These are phyloP conservation scores for Teunomyces gatunensis DNA, from an alignment of 805 yeast species.

Conservation along the genomic window DNA sequence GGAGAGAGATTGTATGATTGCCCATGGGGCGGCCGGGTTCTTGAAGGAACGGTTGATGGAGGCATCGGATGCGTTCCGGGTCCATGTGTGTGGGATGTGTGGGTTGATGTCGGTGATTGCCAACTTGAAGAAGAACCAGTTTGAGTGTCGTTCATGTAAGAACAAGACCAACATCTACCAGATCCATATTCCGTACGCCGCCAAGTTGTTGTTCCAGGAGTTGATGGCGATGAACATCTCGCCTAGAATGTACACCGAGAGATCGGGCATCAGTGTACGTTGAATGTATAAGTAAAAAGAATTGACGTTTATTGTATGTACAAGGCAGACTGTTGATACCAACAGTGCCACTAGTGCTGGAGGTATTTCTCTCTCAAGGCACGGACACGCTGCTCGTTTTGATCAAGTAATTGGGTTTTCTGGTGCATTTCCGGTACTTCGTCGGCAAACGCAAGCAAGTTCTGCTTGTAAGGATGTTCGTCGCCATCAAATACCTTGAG, in stretches of 20 bases:
- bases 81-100: slow-evolving; percentile 96
- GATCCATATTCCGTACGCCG: slow-evolving; percentile 97
- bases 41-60: slow-evolving; percentile 97
- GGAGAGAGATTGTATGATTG: slow-evolving; percentile 99
- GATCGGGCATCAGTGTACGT: slow-evolving; percentile 56
- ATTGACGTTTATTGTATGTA: slow-evolving; percentile 2
- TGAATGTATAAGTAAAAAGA: slow-evolving; percentile 13
- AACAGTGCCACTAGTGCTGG: slow-evolving; percentile 13
- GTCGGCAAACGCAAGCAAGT: slow-evolving; percentile 82
- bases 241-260: slow-evolving; percentile 94
- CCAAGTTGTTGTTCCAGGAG: slow-evolving; percentile 96
- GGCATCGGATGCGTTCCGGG: slow-evolving; percentile 98
- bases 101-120: slow-evolving; percentile 98
- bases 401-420: slow-evolving; percentile 40
- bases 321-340: no score
- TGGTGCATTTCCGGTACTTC: slow-evolving; percentile 55
- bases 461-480: slow-evolving; percentile 80
- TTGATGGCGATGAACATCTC: slow-evolving; percentile 99
- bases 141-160: slow-evolving; percentile 97
- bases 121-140: slow-evolving; percentile 93
- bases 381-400: slow-evolving; percentile 28
- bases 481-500: slow-evolving; percentile 85
- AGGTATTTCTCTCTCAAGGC: slow-evolving; percentile 36
- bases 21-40: slow-evolving; percentile 99
- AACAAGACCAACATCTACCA: slow-evolving; percentile 98